phyloP scores from a whole-genome alignment of 225 moss, liverwort and hornwort genomes.

The Thuidium tamariscinum region DNA sequence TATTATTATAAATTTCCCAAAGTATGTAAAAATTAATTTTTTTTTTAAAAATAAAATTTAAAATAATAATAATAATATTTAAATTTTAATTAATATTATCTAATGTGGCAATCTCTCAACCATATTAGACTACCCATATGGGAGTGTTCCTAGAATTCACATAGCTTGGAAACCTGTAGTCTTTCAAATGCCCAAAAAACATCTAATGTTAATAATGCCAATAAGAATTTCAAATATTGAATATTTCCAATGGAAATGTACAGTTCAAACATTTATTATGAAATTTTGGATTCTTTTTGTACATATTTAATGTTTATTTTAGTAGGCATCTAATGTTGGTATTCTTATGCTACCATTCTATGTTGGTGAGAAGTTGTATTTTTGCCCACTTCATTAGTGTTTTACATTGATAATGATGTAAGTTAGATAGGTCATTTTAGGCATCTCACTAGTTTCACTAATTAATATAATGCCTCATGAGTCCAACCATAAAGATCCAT shows the following conservation, averaged over 20 bases:
- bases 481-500: neutral
- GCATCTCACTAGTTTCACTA: neutral
- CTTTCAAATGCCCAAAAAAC: no score
- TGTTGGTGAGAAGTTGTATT: neutral
- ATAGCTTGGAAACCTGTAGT: no score
- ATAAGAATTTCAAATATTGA: neutral
- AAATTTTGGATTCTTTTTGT: neutral
- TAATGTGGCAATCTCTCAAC: no score
- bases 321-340: no score
- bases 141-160: no score
- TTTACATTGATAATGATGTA: neutral
- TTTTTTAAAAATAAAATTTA: no score
- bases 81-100: no score
- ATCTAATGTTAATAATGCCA: neutral
- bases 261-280: neutral
- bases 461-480: neutral
- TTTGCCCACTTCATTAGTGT: rapidly evolving
- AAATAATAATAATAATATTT: no score
- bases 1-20: no score
- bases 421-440: rapidly evolving
- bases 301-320: neutral
- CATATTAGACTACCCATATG: no score
- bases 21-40: no score
- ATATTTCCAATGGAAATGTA: neutral
- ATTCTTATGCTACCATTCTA: neutral